phyloP scores from a whole-genome alignment of 2,329 filamentous ascomycete species.

The Sporothrix pseudoabietina region DNA sequence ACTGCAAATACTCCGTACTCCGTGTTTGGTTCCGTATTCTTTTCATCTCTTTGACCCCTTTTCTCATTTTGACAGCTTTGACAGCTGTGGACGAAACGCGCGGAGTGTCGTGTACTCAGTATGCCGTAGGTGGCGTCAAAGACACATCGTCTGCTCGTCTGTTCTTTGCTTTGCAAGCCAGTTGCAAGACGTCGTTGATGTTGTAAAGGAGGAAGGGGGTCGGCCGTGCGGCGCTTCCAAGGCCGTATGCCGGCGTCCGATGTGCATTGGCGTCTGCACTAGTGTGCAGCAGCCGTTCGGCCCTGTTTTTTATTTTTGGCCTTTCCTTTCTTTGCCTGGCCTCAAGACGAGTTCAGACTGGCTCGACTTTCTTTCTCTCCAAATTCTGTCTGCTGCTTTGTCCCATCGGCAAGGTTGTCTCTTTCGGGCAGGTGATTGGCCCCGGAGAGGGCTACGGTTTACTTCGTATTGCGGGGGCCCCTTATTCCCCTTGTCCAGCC shows the following conservation, averaged over 20 bases:
- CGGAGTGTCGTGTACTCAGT: background rate
- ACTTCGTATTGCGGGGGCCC: background rate
- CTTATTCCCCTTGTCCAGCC: background rate
- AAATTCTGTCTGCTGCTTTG: background rate
- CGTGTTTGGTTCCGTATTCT: no score
- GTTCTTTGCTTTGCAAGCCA: background rate
- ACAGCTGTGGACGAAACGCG: background rate
- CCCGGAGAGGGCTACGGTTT: background rate
- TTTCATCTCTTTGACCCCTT: background rate
- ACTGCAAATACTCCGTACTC: background rate
- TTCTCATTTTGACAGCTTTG: background rate
- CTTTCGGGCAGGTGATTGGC: constrained; percentile 3
- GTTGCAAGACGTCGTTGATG: background rate
- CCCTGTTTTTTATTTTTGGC: background rate
- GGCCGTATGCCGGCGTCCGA: background rate
- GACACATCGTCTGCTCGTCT: background rate
- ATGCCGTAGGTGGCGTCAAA: background rate
- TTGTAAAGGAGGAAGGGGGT: background rate
- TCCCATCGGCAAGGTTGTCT: background rate
- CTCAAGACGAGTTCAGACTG: no score
- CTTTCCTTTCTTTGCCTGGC: background rate
- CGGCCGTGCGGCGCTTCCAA: constrained; percentile 1
- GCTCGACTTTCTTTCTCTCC: no score
- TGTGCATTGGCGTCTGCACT: background rate
- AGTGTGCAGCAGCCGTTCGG: background rate